Percentiles rank a stretch among this genome's conserved stretches.
These are phyloP conservation scores for Boletus rubescentipes DNA, from an alignment of 768 basidiomycete species.

Conservation along the genomic window DNA sequence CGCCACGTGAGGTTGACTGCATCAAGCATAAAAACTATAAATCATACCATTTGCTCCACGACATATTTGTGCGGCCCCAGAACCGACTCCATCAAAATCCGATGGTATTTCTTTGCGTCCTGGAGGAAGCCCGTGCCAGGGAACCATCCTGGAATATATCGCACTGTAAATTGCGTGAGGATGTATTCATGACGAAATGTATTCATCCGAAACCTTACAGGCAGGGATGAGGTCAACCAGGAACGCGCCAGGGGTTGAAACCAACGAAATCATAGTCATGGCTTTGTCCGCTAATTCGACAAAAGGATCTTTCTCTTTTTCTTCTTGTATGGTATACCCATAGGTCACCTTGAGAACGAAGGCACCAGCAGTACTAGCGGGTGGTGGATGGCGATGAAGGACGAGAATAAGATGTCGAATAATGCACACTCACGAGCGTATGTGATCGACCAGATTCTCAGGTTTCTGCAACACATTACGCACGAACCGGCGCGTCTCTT, in stretches of 20 bases:
- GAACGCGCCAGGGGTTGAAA: conserved; percentile 8
- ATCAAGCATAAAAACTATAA: background rate
- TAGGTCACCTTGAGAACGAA: conserved; percentile 41
- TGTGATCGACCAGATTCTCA: conserved; percentile 13
- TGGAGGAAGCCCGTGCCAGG: conserved; percentile 36
- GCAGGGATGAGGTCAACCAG: conserved; percentile 25
- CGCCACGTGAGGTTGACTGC: background rate
- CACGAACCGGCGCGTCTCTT: conserved; percentile 20
- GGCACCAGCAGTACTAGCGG: conserved; percentile 13
- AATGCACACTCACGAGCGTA: conserved; percentile 19
- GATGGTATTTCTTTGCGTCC: conserved; percentile 26
- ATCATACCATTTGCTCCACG: conserved; percentile 45
- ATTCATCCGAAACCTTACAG: conserved; percentile 3
- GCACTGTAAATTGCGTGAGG: conserved; percentile 19
- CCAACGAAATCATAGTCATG: conserved; percentile 14
- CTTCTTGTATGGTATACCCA: conserved; percentile 37
- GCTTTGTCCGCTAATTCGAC: conserved; percentile 29
- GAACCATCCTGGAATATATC: conserved; percentile 35
- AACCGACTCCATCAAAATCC: conserved; percentile 37
- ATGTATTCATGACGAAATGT: background rate
- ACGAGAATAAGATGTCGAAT: background rate
- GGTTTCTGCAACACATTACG: conserved; percentile 17
- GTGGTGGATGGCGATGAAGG: background rate
- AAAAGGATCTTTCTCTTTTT: conserved; percentile 37
- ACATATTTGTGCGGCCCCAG: conserved; percentile 45